Evolutionary conservation across 179 eudicot genomes (phyloP).

Genomic region (Sideroxylon spinosum): DNA sequence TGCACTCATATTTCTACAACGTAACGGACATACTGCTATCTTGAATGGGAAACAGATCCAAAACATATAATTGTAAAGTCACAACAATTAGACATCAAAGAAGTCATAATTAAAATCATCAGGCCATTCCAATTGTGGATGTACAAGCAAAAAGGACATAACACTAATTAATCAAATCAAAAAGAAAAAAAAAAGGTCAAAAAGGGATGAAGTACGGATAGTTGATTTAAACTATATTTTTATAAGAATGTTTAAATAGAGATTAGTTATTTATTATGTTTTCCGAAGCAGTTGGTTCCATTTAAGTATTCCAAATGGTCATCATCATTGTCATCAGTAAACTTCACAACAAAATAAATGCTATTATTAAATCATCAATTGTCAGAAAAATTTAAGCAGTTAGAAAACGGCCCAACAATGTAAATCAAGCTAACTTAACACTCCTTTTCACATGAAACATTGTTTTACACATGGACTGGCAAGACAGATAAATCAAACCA

Average conservation of each 20-base stretch:
- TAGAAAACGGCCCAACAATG: no score
- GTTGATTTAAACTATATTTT: background rate
- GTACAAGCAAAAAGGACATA: background rate
- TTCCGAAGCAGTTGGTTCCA: background rate
- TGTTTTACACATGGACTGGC: no score
- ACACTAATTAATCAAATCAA: no score
- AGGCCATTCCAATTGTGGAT: background rate
- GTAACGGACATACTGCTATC: background rate
- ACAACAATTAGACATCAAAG: background rate
- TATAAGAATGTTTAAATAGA: background rate
- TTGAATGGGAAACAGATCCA: background rate
- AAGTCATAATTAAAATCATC: background rate
- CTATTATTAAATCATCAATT: no score
- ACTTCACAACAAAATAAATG: no score
- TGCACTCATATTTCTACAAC: background rate
- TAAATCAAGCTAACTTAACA: no score
- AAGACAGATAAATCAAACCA: no score
- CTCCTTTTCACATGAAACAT: no score
- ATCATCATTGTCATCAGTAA: background rate
- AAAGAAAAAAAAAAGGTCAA: background rate
- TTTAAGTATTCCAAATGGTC: background rate
- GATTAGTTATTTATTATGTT: background rate
- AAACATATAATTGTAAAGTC: background rate
- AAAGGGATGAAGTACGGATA: background rate
- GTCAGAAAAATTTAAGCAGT: no score